Evolutionary conservation across 352 stramenopile genomes (phyloP), one percentile per base, ranked within the genome.

Genomic region (Pythium aristosporum): DNA sequence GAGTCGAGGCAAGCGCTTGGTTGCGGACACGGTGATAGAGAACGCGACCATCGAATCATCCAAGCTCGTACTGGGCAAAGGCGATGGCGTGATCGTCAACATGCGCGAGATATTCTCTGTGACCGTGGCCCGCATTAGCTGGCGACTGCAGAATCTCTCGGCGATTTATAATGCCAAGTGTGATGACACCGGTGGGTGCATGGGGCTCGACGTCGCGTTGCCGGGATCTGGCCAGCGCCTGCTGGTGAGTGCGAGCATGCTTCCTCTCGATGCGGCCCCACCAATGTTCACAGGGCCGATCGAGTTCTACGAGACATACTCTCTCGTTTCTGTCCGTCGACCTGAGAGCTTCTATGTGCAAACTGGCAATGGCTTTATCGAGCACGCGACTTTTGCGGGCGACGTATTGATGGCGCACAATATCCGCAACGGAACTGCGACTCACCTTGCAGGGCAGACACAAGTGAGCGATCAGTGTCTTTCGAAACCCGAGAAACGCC

Each of bases 121-220:
- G 34, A 57, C 50, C 5, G 25, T 57, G 12, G 50, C 50, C 1
- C 50, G 50, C 34, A 25, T 57, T 8, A 42, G 28, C 28, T 57
- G 50, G 50, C 11, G 9, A 3, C 30, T 20, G 32, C 50, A 25
- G 18, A 44, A 44, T 44, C 18, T 57, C 12, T 9, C 50, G 5
- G n/a, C 21, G 18, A 44, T 7, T 8, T 57, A 44, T n/a, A 44
- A 18, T 18, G 50, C 30, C 30, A 30, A 42, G 32, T 44, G 50
- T 36, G 15, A 12, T 8, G 50, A 5, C 34, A 15, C 2, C 15
- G 32, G 25, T 18, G 50, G 50, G 16, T 57, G 32, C 50, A 10
- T 44, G 15, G 50, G 50, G 6, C 50, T 57, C 30, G 50, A 42
- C n/a, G 15, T 20, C 3, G 7, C 0, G 18, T n/a, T 57, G 4